Evolutionary conservation across 1,139 yeast species (phyloP).

Genomic region (Suzukiozyma palmioleophila): DNA sequence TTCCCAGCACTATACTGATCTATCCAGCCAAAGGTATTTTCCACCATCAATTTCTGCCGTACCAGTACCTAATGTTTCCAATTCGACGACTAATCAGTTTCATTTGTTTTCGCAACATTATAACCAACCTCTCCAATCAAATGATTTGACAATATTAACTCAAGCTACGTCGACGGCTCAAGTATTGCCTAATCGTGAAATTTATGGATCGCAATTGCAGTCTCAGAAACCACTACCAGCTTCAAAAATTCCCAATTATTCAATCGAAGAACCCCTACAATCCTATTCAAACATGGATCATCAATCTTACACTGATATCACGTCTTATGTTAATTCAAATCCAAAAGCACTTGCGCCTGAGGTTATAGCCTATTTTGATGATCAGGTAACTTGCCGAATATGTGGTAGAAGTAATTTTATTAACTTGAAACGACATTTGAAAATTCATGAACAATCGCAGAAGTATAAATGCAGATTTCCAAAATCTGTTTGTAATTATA

Average conservation of each 20-base stretch:
- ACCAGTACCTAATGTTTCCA: too few relatives aligned
- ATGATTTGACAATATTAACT: background rate
- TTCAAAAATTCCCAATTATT: too few relatives aligned
- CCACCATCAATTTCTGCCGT: too few relatives aligned
- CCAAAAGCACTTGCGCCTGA: slow-evolving; percentile 2
- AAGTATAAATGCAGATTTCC: slow-evolving; percentile 46
- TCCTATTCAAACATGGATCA: background rate
- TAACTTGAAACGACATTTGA: slow-evolving; percentile 39
- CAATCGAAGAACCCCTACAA: background rate
- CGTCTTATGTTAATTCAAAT: slow-evolving; percentile 1
- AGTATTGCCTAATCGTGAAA: background rate
- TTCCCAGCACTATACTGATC: background rate
- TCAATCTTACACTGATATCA: slow-evolving; percentile 2
- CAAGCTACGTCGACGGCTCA: background rate
- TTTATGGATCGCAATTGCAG: background rate
- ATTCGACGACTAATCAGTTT: too few relatives aligned
- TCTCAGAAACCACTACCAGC: background rate
- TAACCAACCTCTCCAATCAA: too few relatives aligned
- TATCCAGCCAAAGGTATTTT: too few relatives aligned
- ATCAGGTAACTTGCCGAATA: slow-evolving; percentile 19
- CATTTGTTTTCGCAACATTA: too few relatives aligned
- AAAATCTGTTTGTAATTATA: slow-evolving; percentile 37
- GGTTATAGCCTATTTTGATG: slow-evolving; percentile 2
- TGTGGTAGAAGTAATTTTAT: slow-evolving; percentile 18
- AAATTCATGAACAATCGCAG: slow-evolving; percentile 44